Conservation (phyloP, 148 eudicot genomes). For the Camellia japonica region DNA sequence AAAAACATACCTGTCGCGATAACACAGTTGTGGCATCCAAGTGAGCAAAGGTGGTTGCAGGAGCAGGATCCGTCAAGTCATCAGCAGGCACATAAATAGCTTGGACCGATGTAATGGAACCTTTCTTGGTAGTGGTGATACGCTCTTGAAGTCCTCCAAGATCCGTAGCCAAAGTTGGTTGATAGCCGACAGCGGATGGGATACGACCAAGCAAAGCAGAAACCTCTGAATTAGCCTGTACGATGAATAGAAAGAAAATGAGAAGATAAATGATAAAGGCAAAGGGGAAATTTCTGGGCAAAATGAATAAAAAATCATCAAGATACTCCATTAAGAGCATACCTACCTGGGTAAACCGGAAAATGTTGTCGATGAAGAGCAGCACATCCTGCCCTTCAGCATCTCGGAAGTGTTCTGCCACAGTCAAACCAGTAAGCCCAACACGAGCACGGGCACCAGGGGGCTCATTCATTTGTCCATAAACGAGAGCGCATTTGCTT, state of each 20-base stretch:
- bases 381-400: constrained; percentile 97
- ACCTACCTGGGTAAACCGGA: constrained; percentile 87
- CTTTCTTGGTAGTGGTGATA: constrained; percentile 93
- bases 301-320: neutral
- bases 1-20: constrained; percentile 66
- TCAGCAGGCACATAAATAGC: constrained; percentile 94
- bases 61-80: constrained; percentile 90
- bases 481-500: constrained; percentile 93
- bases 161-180: constrained; percentile 94
- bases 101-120: constrained; percentile 92
- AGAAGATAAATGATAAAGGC: neutral
- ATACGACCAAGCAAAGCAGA: constrained; percentile 99
- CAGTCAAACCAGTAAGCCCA: constrained; percentile 93
- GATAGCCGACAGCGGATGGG: constrained; percentile 97
- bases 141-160: constrained; percentile 99
- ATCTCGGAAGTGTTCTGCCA: constrained; percentile 83
- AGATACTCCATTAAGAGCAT: neutral
- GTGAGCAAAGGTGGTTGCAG: constrained; percentile 93
- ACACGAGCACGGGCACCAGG: constrained; percentile 99
- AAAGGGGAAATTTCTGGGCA: neutral
- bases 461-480: constrained; percentile 97
- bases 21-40: constrained; percentile 99
- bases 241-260: neutral
- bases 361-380: constrained; percentile 94
- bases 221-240: constrained; percentile 93